phyloP scores from a whole-genome alignment of 2,329 filamentous ascomycete species.

The Lizonia empirigonia region DNA sequence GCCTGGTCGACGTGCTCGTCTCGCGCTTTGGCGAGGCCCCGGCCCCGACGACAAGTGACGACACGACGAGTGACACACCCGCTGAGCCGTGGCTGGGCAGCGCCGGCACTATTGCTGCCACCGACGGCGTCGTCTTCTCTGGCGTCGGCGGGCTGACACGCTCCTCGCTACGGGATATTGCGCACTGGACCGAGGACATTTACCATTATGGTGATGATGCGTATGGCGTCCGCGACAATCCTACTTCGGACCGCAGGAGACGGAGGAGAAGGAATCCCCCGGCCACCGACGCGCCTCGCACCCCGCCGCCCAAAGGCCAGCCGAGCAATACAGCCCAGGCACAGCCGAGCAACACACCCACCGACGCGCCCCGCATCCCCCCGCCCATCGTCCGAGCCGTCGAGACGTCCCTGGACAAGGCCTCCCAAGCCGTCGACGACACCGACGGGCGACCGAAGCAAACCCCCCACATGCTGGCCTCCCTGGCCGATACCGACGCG shows the following conservation, averaged over 20 bases:
- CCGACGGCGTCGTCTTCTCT: conserved; percentile 86
- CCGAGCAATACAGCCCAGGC: conserved; percentile 10
- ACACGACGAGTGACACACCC: conserved; percentile 23
- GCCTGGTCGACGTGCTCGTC: conserved; percentile 85
- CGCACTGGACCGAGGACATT: conserved; percentile 86
- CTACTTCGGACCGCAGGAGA: conserved; percentile 66
- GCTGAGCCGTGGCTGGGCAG: conserved; percentile 73
- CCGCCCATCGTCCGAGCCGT: conserved; percentile 54
- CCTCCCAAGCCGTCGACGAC: conserved; percentile 46
- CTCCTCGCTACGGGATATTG: conserved; percentile 72
- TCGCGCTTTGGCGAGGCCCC: conserved; percentile 76
- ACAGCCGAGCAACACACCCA: conserved; percentile 9
- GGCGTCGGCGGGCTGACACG: conserved; percentile 76
- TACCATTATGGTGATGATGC: conserved; percentile 83
- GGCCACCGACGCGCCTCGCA: conserved; percentile 7
- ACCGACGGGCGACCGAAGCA: conserved; percentile 20
- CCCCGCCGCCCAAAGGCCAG: too few species aligned
- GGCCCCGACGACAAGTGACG: conserved; percentile 32
- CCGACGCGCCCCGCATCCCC: conserved; percentile 48
- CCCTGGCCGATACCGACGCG: conserved; percentile 52
- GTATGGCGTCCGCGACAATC: conserved; percentile 83
- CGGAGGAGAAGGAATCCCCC: conserved; percentile 48
- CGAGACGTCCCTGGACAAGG: conserved; percentile 52
- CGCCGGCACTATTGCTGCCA: conserved; percentile 68
- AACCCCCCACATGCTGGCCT: conserved; percentile 39